A percentile compares a stretch with the other conserved stretches of the same genome.
Conservation (phyloP, 2,329 filamentous ascomycete genomes). For the Arachnomyces sp. region DNA sequence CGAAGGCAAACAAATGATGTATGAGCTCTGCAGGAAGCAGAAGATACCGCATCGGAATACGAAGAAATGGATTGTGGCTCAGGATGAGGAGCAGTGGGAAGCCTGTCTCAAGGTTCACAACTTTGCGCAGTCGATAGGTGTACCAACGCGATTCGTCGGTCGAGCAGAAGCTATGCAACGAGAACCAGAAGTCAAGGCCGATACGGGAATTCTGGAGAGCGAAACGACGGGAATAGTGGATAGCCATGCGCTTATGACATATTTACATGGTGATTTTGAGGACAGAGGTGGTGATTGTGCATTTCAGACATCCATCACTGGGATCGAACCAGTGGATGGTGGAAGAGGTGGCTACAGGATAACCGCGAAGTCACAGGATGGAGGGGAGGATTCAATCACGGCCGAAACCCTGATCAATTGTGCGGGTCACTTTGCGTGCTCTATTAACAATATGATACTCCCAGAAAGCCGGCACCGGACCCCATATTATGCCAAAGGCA, state of each 20-base stretch:
- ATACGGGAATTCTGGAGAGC: slow-evolving; percentile 70
- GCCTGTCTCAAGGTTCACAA: slow-evolving; percentile 47
- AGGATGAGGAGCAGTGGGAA: slow-evolving; percentile 62
- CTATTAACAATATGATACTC: slow-evolving; percentile 74
- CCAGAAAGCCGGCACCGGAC: slow-evolving; percentile 43
- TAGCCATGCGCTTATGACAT: slow-evolving; percentile 75
- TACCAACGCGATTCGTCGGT: slow-evolving; percentile 66
- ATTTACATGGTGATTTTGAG: slow-evolving; percentile 68
- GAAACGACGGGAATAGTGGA: slow-evolving; percentile 86
- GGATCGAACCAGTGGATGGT: slow-evolving; percentile 46
- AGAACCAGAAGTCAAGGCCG: slow-evolving; percentile 70
- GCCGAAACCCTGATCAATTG: slow-evolving; percentile 74
- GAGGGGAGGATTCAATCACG: slow-evolving; percentile 51
- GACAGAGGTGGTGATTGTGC: slow-evolving; percentile 68
- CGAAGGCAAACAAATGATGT: slow-evolving; percentile 66
- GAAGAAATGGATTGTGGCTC: slow-evolving; percentile 93
- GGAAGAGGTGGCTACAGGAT: slow-evolving; percentile 64
- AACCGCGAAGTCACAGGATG: slow-evolving; percentile 36
- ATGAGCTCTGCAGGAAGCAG: slow-evolving; percentile 63
- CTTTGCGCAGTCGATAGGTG: slow-evolving; percentile 48
- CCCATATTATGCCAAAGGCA: slow-evolving; percentile 84
- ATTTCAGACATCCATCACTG: slow-evolving; percentile 58
- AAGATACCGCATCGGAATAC: slow-evolving; percentile 64
- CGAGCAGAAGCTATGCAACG: slow-evolving; percentile 52
- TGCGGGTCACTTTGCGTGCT: slow-evolving; percentile 71